Conservation (phyloP, 202 grass and related monocot genomes). For the Tripidium arundinaceum region DNA sequence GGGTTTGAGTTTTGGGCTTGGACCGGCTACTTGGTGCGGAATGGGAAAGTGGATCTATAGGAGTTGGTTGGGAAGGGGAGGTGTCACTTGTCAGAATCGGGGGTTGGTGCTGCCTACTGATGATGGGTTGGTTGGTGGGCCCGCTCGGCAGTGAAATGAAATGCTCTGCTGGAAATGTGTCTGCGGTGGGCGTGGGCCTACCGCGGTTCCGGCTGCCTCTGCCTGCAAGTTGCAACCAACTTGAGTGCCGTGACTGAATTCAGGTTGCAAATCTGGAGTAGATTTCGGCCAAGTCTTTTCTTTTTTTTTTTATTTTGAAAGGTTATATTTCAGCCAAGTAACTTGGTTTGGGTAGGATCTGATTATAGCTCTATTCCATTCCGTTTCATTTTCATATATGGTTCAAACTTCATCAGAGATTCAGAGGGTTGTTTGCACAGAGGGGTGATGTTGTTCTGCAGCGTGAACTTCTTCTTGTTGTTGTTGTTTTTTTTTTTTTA, state of each 20-base stretch:
- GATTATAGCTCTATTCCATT: too few relatives aligned
- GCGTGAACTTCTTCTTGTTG: too few relatives aligned
- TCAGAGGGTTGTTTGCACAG: neutral
- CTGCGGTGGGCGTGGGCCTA: neutral
- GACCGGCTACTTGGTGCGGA: slow-evolving; percentile 25
- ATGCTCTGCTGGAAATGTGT: neutral
- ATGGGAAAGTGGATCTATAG: slow-evolving; percentile 11
- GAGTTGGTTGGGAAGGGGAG: neutral
- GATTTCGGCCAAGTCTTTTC: neutral
- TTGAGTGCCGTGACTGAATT: neutral
- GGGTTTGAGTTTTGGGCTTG: slow-evolving; percentile 37
- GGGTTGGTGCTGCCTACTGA: slow-evolving; percentile 29
- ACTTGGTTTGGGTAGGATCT: too few relatives aligned
- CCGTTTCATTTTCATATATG: too few relatives aligned
- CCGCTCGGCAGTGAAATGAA: neutral
- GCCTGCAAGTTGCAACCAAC: neutral
- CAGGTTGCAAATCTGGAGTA: neutral
- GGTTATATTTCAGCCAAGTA: neutral
- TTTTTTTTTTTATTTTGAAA: neutral
- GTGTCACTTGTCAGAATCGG: slow-evolving; percentile 3
- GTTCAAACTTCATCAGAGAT: too few relatives aligned
- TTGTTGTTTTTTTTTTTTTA: too few relatives aligned
- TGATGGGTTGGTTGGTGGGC: neutral
- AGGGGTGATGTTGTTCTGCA: neutral
- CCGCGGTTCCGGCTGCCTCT: neutral